Conservation (phyloP, 2,329 filamentous ascomycete species). For the Venturiaceae sp. region DNA sequence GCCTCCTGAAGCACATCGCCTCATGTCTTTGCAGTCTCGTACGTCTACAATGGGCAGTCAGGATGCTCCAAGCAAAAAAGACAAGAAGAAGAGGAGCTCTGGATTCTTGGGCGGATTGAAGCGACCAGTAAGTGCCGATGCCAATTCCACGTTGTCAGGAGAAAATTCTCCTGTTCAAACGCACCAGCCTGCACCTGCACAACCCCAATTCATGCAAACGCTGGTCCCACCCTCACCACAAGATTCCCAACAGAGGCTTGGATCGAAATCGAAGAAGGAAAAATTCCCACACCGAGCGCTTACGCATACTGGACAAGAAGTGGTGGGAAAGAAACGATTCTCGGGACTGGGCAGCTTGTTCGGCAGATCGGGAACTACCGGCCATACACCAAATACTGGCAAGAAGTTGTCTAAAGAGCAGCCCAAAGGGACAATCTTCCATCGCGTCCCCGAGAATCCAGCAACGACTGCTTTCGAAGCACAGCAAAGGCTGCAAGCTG, state of each 20-base stretch:
- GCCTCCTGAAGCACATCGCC: neutral
- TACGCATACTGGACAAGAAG: neutral
- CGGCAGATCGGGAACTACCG: constrained; percentile 24
- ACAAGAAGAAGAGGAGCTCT: constrained; percentile 1
- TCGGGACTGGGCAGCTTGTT: constrained; percentile 35
- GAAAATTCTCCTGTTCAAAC: neutral
- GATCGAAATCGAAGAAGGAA: neutral
- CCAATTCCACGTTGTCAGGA: neutral
- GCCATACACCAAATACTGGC: constrained; percentile 11
- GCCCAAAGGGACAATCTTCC: constrained; percentile 1
- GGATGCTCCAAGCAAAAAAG: neutral
- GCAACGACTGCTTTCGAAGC: neutral
- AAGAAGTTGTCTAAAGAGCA: neutral
- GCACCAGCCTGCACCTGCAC: neutral
- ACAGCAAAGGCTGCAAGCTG: neutral
- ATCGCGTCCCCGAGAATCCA: constrained; percentile 2
- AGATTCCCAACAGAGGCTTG: neutral
- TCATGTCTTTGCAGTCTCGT: neutral
- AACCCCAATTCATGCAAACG: neutral
- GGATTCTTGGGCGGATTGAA: neutral
- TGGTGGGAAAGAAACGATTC: constrained; percentile 33
- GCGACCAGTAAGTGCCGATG: neutral
- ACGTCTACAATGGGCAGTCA: neutral
- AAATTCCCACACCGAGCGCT: constrained; percentile 3
- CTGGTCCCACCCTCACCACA: neutral